Evolutionary conservation across 139 green algal species (phyloP), one percentile per base, ranked within the genome.

Genomic region (Asterochloris sp.): DNA sequence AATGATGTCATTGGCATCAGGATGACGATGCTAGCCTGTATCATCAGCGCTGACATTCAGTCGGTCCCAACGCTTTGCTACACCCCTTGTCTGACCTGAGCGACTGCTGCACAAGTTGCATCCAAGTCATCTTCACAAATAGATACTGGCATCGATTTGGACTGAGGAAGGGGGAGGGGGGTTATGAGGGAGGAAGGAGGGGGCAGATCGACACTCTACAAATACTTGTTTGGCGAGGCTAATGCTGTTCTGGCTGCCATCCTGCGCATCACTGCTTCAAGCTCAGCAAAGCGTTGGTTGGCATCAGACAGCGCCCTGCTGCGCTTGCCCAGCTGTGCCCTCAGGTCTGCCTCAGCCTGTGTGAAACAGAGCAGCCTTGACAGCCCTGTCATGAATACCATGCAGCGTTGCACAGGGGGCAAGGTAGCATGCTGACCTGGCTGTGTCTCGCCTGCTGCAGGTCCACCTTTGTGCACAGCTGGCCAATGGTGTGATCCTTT

Each of bases 211-310:
- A 54, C 38, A 6, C 4, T 54, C 6, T 54, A 54, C 38, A 54
- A 6, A 54, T 54, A 54, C 38, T 54, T 54, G 6, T 54, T 54
- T 54, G 38, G 38, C 38, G 38, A 54, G 38, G 38, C 60, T 60
- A 69, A 13, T n/a, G 76, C 38, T 13, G 87, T 86, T 21, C 90
- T 81, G 10, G 83, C 80, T 11, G 90, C 83, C 60, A 92, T 88
- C 13, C 90, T 81, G 74, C 85, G 83, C 89, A 94, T 91, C 11
- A 94, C 68, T 1, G 82, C 66, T 62, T 94, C 90, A 19, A 94
- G 84, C 83, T 91, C 83, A n/a, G 80, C 78, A 69, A 94, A 92
- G 11, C 89, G 84, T 69, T 69, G 62, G 73, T 94, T 87, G 0
- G 89, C 87, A 64, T 92, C 83, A 17, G 81, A 82, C 71, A 92